Evolutionary conservation across 2,329 filamentous ascomycete genomes (phyloP), one percentile per base, ranked within the genome.

Genomic region (Huntiella abstrusa): DNA sequence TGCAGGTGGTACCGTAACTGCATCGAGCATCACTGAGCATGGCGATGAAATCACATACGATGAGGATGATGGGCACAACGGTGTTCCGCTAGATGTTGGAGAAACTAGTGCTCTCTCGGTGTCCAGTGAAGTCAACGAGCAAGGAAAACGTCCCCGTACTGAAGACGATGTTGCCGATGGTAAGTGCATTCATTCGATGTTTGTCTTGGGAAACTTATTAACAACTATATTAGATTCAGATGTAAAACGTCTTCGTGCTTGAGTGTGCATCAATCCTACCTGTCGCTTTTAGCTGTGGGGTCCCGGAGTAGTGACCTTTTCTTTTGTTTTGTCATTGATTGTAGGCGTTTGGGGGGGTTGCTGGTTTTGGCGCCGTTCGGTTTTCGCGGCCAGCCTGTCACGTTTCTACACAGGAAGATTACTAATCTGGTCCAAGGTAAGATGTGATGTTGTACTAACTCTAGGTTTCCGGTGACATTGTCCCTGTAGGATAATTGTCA

Each of bases 21-120:
- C 32, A 13, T 51, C 49, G n/a, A 48, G 46, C 38, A 40, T 46
- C 35, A 47, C 49, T 16, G 51, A 52, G 28, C 39, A 46, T 33
- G 51, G 49, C 10, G 49, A 51, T 37, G 49, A 48, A 39, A 51
- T 47, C 22, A 49, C 41, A 12, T 50, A 50, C 16, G 49, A 50
- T 34, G 49, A 50, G 33, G 49, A 50, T 32, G 45, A 47, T 41
- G 49, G 22, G 32, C 46, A 47, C n/a, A 43, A 32, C 11, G 46
- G 36, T 19, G 41, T 49, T 11, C 43, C 43, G 4, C 47, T 47
- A 6, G 48, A 49, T 28, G 41, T 47, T 15, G 47, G 46, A 34
- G 50, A 49, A 4, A 46, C 41, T 12, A 49, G 48, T 12, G 44
- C 44, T 2, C 16, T 49, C 3, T 42, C 49, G 8, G 45, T 45